Conservation (phyloP, 805 yeast genomes). For the Kodamaea nitidulidarum region DNA sequence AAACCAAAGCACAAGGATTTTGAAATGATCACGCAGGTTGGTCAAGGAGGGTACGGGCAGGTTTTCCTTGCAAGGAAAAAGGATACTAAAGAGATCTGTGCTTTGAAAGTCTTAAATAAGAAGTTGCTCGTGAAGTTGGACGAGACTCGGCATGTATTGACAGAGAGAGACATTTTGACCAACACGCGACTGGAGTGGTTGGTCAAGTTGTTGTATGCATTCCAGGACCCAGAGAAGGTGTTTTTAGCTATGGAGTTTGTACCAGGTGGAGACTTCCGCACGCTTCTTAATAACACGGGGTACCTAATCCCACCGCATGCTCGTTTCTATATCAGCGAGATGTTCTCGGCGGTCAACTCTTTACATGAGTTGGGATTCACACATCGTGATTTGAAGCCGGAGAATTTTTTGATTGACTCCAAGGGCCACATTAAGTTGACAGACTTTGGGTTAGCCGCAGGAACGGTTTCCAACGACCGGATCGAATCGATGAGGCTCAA, state of each 20-base stretch:
- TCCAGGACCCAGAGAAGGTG: slow-evolving; percentile 86
- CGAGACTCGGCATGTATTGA: slow-evolving; percentile 91
- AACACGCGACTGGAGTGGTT: slow-evolving; percentile 95
- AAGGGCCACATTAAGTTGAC: slow-evolving; percentile 91
- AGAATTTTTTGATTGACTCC: slow-evolving; percentile 83
- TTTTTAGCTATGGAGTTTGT: slow-evolving; percentile 98
- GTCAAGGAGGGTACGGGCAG: slow-evolving; percentile 99
- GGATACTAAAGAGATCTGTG: slow-evolving; percentile 93
- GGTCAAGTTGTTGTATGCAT: slow-evolving; percentile 88
- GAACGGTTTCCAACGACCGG: slow-evolving; percentile 87
- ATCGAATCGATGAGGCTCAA: slow-evolving; percentile 86
- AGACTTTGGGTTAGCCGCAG: slow-evolving; percentile 97
- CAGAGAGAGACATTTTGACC: slow-evolving; percentile 96
- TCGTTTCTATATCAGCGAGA: slow-evolving; percentile 89
- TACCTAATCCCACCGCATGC: slow-evolving; percentile 92
- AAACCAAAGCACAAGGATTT: slow-evolving; percentile 94
- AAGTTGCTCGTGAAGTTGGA: slow-evolving; percentile 80
- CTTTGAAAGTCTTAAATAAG: slow-evolving; percentile 87
- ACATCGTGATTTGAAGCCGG: slow-evolving; percentile 95
- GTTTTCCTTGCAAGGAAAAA: slow-evolving; percentile 93
- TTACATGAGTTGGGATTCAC: slow-evolving; percentile 93
- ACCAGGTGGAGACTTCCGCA: slow-evolving; percentile 99
- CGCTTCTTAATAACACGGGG: slow-evolving; percentile 89
- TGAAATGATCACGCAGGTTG: slow-evolving; percentile 95
- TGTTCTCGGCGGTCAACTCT: slow-evolving; percentile 93